Conservation (phyloP, 306 rosid genomes). For the Fragaria vesca region DNA sequence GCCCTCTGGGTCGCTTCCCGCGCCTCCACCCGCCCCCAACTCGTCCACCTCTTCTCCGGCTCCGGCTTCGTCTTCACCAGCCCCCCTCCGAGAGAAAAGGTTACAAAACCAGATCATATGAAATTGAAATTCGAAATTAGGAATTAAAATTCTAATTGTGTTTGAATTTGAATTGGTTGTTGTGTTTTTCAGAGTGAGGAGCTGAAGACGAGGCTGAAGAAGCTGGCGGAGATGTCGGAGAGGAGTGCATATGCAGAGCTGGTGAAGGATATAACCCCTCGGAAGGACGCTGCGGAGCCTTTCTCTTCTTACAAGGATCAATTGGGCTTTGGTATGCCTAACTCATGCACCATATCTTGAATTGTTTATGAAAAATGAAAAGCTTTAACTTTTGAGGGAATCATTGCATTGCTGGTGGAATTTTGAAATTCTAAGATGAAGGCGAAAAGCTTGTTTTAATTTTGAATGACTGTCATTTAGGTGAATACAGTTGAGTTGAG, state of each 20-base stretch:
- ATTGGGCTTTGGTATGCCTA: conserved; percentile 66
- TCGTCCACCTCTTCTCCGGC: conserved; percentile 51
- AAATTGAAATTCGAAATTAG: neutral
- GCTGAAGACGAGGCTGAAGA: conserved; percentile 64
- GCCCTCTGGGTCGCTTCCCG: conserved; percentile 55
- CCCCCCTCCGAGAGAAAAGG: conserved; percentile 88
- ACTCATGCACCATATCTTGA: neutral
- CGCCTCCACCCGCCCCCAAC: conserved; percentile 42
- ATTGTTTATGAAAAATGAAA: neutral
- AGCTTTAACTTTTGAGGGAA: neutral
- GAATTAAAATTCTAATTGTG: neutral
- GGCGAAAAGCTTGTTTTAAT: neutral
- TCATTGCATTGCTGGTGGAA: neutral
- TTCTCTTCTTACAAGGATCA: conserved; percentile 95
- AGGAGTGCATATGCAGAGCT: conserved; percentile 83
- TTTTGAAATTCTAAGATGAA: neutral
- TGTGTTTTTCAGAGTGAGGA: conserved; percentile 63
- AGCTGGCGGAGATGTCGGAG: conserved; percentile 69
- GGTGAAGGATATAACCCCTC: conserved; percentile 71
- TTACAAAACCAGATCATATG: conserved; percentile 2
- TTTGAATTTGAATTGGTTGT: neutral
- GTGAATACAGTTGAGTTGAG: neutral
- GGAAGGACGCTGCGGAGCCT: conserved; percentile 52
- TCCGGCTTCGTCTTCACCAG: conserved; percentile 50
- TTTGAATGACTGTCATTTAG: neutral